Evolutionary conservation across 495 filamentous ascomycete genomes (phyloP), one percentile per base, ranked within the genome.

Genomic region (Aspergillus homomorphus): DNA sequence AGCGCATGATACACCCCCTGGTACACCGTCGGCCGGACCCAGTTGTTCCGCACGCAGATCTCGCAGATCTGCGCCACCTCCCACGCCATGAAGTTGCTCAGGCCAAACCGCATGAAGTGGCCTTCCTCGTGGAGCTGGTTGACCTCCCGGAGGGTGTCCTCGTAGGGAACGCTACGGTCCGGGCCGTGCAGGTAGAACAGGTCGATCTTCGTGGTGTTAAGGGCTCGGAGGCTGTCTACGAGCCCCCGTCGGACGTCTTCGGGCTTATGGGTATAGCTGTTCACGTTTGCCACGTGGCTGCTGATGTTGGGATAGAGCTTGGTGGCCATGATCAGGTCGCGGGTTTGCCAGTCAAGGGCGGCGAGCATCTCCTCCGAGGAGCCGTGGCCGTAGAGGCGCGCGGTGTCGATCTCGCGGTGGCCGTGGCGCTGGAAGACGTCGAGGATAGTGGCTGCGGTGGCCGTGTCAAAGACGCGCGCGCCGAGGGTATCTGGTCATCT

Each of bases 371-470:
- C 68, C 62, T 86, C 82, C 0, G 78, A 81, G 8, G 73, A 68
- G 16, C 82, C 82, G 26, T 62, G 71, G 18, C 77, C 80, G 54
- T 85, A 84, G 6, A 73, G 58, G 15, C 80, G 76, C 4, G 83
- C 81, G 3, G 82, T 85, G 65, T 87, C 84, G 57, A 87, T 63
- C 53, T 85, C 81, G 51, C 74, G 75, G 69, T 86, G 77, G 20
- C 83, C 82, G 58, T 80, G 68, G 0, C 56, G 51, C 63, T 86
- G 80, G 66, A 88, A 84, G 22, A 74, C 66, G 64, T 83, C 79
- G 30, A 86, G 69, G 3, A 68, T 59, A 3, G 56, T 8, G 5
- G 38, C 50, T 1, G 65, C 57, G 0, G 51, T 57, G 16, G 56
- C 45, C 10, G 50, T 41, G 16, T 56, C 49, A 51, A 63, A 58